Evolutionary conservation across 805 yeast genomes (phyloP).

Genomic region (Ogataea ganodermae): DNA sequence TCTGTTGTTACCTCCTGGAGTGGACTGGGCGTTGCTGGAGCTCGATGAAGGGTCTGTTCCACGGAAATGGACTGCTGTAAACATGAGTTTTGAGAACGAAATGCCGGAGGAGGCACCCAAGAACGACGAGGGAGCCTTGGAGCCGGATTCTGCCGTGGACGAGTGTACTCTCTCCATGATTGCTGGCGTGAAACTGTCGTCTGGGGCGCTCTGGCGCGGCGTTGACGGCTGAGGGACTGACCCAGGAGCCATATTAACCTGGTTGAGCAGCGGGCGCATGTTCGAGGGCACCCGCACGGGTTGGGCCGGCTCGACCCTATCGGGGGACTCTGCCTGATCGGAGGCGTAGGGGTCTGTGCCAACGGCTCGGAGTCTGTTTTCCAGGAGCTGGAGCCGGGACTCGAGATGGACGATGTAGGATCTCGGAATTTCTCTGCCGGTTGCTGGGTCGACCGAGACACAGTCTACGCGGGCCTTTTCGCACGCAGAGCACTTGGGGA

Average conservation of each 20-base stretch:
- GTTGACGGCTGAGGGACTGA: background rate
- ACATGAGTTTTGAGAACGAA: constrained; percentile 74
- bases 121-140: constrained; percentile 38
- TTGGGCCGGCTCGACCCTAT: background rate
- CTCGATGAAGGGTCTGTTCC: constrained; percentile 18
- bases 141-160: constrained; percentile 34
- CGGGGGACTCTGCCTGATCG: background rate
- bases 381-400: constrained; percentile 59
- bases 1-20: constrained; percentile 10
- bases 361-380: constrained; percentile 45
- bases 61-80: constrained; percentile 71
- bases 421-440: constrained; percentile 84
- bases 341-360: constrained; percentile 31
- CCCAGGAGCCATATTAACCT: background rate
- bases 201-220: background rate
- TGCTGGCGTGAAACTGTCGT: constrained; percentile 1
- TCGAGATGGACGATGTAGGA: constrained; percentile 76
- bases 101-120: constrained; percentile 59
- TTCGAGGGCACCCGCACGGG: background rate
- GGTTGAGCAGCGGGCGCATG: constrained; percentile 4
- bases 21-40: constrained; percentile 5
- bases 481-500: constrained; percentile 68
- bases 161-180: constrained; percentile 30
- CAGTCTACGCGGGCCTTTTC: constrained; percentile 69
- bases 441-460: constrained; percentile 82